Evolutionary conservation across 2,329 filamentous ascomycete genomes (phyloP), one percentile per base, ranked within the genome.

Genomic region (Curvularia sp.): DNA sequence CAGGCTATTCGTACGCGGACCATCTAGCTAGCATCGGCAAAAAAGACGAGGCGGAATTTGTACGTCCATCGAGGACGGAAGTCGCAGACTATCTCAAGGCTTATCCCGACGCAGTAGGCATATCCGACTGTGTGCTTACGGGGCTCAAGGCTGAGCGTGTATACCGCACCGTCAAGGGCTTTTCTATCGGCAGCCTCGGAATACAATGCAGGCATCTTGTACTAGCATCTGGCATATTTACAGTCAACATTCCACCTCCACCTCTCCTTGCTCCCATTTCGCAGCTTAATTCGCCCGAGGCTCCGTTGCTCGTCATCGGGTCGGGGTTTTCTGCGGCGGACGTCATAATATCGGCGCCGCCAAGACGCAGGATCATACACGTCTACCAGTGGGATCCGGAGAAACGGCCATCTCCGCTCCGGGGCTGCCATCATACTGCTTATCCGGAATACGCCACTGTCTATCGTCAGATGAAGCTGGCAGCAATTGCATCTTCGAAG

Each of bases 261-360:
- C 77, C 80, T 1, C 67, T 83, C 9, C 77, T 86, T 3, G 70
- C 77, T 15, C 82, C 84, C 1, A 64, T 87, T 7, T 63, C 80
- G 47, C 57, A 63, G 41, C 72, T 64, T 53, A 64, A 56, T 56
- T 59, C 54, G 18, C 15, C 48, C 1, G 52, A 72, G 1, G 64
- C 72, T 3, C 82, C 84, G 0, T 67, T 87, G 1, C 78, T 88
- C 3, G 81, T 87, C 5, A 78, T 88, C 48, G 86, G 86, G 5
- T 87, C 85, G 8, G 86, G 86, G 0, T 88, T 87, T 71, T 86
- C 84, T 2, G 86, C 86, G 2, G 86, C 86, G 25, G 86, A 88
- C 73, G 78, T 83, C 3, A 87, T 87, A 49, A 82, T 87, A 38
- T 86, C 84, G 5, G 78, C 82, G 19, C 76, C 80, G 27, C 70